Percentiles rank a stretch among this genome's conserved stretches.
These are phyloP conservation scores for Lipomyces starkeyi DNA, from an alignment of 805 yeast species.

Conservation along the genomic window DNA sequence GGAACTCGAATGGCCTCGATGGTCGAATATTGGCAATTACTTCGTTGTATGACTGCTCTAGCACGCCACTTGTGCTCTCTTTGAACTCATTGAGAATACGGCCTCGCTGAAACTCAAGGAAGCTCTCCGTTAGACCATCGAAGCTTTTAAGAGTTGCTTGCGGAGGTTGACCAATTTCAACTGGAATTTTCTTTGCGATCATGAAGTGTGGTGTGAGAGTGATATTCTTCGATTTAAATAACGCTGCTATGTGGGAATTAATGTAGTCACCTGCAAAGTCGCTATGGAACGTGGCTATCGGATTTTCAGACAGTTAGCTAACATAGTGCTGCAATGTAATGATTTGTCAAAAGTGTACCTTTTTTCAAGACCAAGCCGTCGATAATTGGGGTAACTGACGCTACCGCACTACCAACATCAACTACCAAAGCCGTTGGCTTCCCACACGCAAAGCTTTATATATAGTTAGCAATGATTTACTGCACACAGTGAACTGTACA, in stretches of 20 bases:
- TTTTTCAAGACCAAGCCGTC: slow-evolving; percentile 41
- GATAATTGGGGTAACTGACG: slow-evolving; percentile 72
- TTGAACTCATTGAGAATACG: slow-evolving; percentile 58
- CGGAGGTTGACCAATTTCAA: slow-evolving; percentile 48
- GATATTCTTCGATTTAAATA: slow-evolving; percentile 50
- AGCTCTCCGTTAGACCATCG: slow-evolving; percentile 50
- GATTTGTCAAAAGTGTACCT: slow-evolving; percentile 21
- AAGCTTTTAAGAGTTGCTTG: slow-evolving; percentile 39
- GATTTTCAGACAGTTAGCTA: slow-evolving; percentile 5
- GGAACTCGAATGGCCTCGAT: slow-evolving; percentile 61
- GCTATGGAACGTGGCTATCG: slow-evolving; percentile 53
- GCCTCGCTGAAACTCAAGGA: slow-evolving; percentile 49
- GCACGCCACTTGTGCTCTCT: slow-evolving; percentile 49
- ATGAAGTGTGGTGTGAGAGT: slow-evolving; percentile 46
- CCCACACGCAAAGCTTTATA: slow-evolving; percentile 71
- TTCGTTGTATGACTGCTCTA: slow-evolving; percentile 48
- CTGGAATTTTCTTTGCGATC: slow-evolving; percentile 47
- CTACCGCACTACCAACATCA: slow-evolving; percentile 75
- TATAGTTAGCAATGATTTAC: not conserved
- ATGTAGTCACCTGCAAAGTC: slow-evolving; percentile 86
- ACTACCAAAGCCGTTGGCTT: slow-evolving; percentile 78
- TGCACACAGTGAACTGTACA: not conserved
- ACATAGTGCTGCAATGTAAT: not conserved
- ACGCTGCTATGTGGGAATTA: slow-evolving; percentile 65
- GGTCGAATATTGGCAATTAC: slow-evolving; percentile 47